Evolutionary conservation across 495 filamentous ascomycete species (phyloP).

Genomic region (Monascus purpureus): DNA sequence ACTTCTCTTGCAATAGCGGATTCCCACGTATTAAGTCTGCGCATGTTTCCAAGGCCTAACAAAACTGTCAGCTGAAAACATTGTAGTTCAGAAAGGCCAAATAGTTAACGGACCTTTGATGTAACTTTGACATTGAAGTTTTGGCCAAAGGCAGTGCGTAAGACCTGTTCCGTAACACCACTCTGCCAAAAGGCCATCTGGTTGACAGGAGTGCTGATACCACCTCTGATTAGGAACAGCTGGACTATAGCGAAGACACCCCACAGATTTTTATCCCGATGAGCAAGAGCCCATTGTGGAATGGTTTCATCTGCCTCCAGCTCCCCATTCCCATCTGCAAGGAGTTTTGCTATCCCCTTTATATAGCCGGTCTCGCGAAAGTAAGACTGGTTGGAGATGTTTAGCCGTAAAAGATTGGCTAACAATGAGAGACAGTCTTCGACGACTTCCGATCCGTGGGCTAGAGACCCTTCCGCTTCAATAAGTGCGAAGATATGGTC

Average conservation of each 20-base stretch:
- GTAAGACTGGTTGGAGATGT: conserved; percentile 83
- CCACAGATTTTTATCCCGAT: conserved; percentile 85
- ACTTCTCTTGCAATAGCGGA: conserved; percentile 61
- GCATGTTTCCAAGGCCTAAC: conserved; percentile 64
- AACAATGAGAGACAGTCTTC: conserved; percentile 92
- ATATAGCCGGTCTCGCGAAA: conserved; percentile 87
- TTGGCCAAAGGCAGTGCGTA: conserved; percentile 73
- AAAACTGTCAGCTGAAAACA: no score
- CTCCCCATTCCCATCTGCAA: conserved; percentile 46
- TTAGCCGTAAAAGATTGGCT: conserved; percentile 79
- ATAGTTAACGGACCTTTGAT: conserved; percentile 63
- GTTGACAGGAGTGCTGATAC: conserved; percentile 66
- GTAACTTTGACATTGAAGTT: conserved; percentile 61
- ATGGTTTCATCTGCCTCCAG: conserved; percentile 45
- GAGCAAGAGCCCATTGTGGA: conserved; percentile 57
- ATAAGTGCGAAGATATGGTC: conserved; percentile 75
- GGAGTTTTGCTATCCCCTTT: conserved; percentile 52
- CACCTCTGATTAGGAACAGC: conserved; percentile 70
- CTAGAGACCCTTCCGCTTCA: conserved; percentile 64
- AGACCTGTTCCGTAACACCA: conserved; percentile 65
- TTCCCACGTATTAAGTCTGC: conserved; percentile 85
- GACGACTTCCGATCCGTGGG: conserved; percentile 74
- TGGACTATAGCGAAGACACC: conserved; percentile 74
- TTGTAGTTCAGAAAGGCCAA: no score
- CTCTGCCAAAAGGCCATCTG: conserved; percentile 75